A percentile compares a stretch with the other conserved stretches of the same genome.
Evolutionary conservation across 768 basidiomycete species (phyloP).

Genomic region (Coprinopsis marcescibilis): DNA sequence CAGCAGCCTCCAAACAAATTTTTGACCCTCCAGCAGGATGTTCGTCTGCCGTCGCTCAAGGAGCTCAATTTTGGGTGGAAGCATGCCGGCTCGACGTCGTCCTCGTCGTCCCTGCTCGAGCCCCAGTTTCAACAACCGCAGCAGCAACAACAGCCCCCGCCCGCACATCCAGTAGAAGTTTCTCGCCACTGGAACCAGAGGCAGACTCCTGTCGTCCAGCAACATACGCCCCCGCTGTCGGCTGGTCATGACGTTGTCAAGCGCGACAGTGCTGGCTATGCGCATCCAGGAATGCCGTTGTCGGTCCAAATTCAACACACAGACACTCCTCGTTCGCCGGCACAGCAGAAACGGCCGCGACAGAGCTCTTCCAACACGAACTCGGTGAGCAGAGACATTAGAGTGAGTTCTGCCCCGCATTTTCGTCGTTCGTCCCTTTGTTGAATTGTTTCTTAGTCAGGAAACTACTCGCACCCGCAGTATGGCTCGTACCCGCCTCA

Average conservation of each 20-base stretch:
- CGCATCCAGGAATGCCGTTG: slow-evolving; percentile 8
- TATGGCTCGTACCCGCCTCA: slow-evolving; percentile 8
- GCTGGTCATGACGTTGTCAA: not conserved
- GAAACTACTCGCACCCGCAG: too few relatives aligned
- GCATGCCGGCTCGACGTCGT: too few relatives aligned
- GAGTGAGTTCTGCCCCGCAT: not conserved
- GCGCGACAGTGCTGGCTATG: slow-evolving; percentile 6
- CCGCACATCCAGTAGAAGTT: not conserved
- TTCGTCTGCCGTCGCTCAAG: slow-evolving; percentile 17
- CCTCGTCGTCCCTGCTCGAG: not conserved
- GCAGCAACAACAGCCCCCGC: slow-evolving; percentile 26
- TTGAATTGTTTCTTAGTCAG: not conserved
- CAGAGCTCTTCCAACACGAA: too few relatives aligned
- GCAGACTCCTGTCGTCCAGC: not conserved
- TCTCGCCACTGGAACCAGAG: slow-evolving; percentile 1
- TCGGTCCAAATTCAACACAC: slow-evolving; percentile 5
- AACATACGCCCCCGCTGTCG: not conserved
- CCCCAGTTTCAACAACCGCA: slow-evolving; percentile 19
- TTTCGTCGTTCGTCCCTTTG: not conserved
- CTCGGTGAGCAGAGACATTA: too few relatives aligned
- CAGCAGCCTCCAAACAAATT: slow-evolving; percentile 2
- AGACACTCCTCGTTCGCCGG: not conserved
- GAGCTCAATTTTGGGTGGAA: slow-evolving; percentile 54
- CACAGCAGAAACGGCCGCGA: not conserved
- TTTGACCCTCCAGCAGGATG: too few relatives aligned